Base-by-base conservation (phyloP, 2,329 filamentous ascomycete species). In the Tolypocladium paradoxum region DNA sequence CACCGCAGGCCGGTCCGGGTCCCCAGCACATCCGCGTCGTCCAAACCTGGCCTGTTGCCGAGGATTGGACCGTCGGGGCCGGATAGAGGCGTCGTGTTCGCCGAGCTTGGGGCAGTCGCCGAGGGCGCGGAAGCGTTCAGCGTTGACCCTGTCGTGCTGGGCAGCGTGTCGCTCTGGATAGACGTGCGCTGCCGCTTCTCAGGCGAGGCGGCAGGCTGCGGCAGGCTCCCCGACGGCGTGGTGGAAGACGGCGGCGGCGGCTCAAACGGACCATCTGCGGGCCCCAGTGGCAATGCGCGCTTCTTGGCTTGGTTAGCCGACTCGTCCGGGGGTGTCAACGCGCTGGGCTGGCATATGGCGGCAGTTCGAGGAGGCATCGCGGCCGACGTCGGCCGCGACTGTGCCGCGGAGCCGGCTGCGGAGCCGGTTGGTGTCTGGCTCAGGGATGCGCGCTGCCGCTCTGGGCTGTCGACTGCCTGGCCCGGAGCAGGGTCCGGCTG, bases 271-370 rank as follows among this genome's bases (percentile, higher is more conserved):
- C 18, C 50, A 6, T 57, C 52, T 18, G 54, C 38, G 20, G 58
- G 34, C 7, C 56, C 57, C 49, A 53, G 57, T 0, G 63, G 59
- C 16, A 70, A 57, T 14, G 62, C 71, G 29, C 72, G 69, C 58
- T 80, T 79, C 38, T 73, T 73, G 3, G 68, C 64, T 38, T 71
- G 70, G 1, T 70, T 68, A 0, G 69, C 59, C 7, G 69, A 70
- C 57, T 82, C 79, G 48, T 82, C 78, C 2, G 78, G 78, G 0
- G 78, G 79, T 1, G 79, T 82, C 31, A 81, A 70, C 2, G 75
- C 78, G 40, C 68, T 75, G 4, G 68, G 67, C 35, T 70, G 70
- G 27, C 16, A 8, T 27, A 65, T 61, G 52, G 71, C 64, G 14
- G 72, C 68, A 3, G 70, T 60, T 40, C 70, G 70, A 12, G 71